phyloP scores from a whole-genome alignment of 441 rosid species.

The Breynia disticha region DNA sequence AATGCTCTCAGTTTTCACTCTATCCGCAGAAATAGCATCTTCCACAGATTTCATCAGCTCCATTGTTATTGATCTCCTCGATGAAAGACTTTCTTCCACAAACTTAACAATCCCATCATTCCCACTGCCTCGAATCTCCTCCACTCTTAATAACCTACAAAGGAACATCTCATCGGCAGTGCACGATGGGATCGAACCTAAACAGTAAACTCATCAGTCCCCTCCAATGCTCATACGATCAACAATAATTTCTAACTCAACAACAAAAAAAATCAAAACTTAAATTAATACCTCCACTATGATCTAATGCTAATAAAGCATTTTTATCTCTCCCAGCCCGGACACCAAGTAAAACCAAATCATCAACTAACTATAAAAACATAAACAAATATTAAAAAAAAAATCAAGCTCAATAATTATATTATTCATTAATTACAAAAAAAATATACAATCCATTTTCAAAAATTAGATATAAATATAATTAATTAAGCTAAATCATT shows the following conservation, averaged over 20 bases:
- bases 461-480: too few relatives aligned
- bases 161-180: conserved; percentile 74
- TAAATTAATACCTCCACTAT: conserved; percentile 39
- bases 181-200: conserved; percentile 71
- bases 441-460: too few relatives aligned
- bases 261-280: background rate
- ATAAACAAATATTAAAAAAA: too few relatives aligned
- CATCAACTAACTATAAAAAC: conserved; percentile 68
- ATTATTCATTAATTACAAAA: too few relatives aligned
- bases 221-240: background rate
- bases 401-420: background rate
- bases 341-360: conserved; percentile 62
- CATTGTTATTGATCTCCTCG: conserved; percentile 50
- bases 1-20: conserved; percentile 46
- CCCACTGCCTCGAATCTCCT: conserved; percentile 35
- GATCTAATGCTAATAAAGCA: conserved; percentile 36
- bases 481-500: too few relatives aligned
- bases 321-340: conserved; percentile 56
- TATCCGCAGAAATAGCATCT: conserved; percentile 55
- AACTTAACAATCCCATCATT: conserved; percentile 34
- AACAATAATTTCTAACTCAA: background rate
- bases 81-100: conserved; percentile 58
- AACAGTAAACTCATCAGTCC: conserved; percentile 9
- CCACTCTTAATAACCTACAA: conserved; percentile 63
- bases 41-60: conserved; percentile 67